Evolutionary conservation across 768 basidiomycete species (phyloP).

Genomic region (Thelephora aurantiotincta): DNA sequence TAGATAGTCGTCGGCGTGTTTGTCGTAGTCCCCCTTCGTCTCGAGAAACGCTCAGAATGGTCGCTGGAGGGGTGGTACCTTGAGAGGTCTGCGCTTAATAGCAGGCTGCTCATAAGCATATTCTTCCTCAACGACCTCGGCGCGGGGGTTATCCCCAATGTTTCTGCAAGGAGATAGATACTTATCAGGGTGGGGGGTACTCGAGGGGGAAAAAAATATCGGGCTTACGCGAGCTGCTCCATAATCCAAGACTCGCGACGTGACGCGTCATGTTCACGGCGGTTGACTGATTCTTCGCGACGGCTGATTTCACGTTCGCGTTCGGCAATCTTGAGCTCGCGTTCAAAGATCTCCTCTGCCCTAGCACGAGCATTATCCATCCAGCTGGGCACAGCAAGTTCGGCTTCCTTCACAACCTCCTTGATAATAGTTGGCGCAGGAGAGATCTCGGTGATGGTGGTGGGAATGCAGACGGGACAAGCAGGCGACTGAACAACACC

Average conservation of each 20-base stretch:
- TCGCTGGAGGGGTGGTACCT: slow-evolving; percentile 81
- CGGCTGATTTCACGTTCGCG: slow-evolving; percentile 78
- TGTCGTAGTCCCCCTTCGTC: slow-evolving; percentile 64
- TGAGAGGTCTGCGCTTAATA: slow-evolving; percentile 58
- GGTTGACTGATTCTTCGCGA: slow-evolving; percentile 75
- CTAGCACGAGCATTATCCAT: slow-evolving; percentile 51
- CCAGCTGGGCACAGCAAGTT: slow-evolving; percentile 72
- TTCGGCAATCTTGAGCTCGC: slow-evolving; percentile 75
- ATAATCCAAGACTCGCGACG: slow-evolving; percentile 85
- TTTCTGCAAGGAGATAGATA: slow-evolving; percentile 24
- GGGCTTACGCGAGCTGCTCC: slow-evolving; percentile 76
- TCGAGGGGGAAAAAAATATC: neutral
- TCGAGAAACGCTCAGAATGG: slow-evolving; percentile 72
- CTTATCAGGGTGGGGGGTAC: too few relatives aligned
- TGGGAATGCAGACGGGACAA: slow-evolving; percentile 42
- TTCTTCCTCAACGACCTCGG: slow-evolving; percentile 64
- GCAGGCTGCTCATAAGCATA: slow-evolving; percentile 59
- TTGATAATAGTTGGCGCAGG: slow-evolving; percentile 63
- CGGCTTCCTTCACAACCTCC: slow-evolving; percentile 75
- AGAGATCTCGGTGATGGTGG: slow-evolving; percentile 40
- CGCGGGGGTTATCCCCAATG: slow-evolving; percentile 56
- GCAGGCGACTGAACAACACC: slow-evolving; percentile 51
- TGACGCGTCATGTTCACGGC: slow-evolving; percentile 75
- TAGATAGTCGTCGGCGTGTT: slow-evolving; percentile 24
- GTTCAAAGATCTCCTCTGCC: slow-evolving; percentile 70